A percentile compares a stretch with the other conserved stretches of the same genome.
phyloP scores from a whole-genome alignment of 2,329 filamentous ascomycete species.

The Talaromyces sp. region DNA sequence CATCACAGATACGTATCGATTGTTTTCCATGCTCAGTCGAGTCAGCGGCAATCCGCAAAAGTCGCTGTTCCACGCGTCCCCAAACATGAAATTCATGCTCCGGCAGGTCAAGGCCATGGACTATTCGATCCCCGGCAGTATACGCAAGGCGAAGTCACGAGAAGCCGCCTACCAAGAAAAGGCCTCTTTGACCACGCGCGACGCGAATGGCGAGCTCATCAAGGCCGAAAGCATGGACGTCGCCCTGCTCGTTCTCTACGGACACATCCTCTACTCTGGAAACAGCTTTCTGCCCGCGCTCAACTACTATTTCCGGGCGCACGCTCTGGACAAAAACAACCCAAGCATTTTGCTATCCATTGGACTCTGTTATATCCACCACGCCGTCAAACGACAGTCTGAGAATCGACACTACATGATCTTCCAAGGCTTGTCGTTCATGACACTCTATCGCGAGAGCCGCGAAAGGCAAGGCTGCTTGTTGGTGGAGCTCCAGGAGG shows the following conservation, averaged over 20 bases:
- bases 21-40: constrained; percentile 74
- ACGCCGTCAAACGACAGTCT: constrained; percentile 80
- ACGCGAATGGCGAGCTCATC: constrained; percentile 31
- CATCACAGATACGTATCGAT: constrained; percentile 73
- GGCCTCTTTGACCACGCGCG: constrained; percentile 33
- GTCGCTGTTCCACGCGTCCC: constrained; percentile 67
- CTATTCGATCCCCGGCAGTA: constrained; percentile 54
- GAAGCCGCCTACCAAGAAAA: constrained; percentile 36
- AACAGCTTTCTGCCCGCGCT: constrained; percentile 79
- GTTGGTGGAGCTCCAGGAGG: constrained; percentile 60
- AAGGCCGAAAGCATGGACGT: constrained; percentile 60
- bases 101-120: constrained; percentile 90
- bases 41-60: constrained; percentile 62
- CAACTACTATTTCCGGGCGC: constrained; percentile 78
- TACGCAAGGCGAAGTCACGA: constrained; percentile 31
- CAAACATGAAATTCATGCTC: constrained; percentile 84
- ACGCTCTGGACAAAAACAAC: constrained; percentile 68
- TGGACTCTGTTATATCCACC: constrained; percentile 79
- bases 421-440: constrained; percentile 75
- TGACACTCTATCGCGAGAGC: constrained; percentile 66
- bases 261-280: constrained; percentile 79
- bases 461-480: constrained; percentile 43
- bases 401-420: constrained; percentile 87
- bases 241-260: constrained; percentile 80
- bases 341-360: constrained; percentile 75